Evolutionary conservation across 805 yeast species (phyloP).

Genomic region (Zygoascus bituminiphila): DNA sequence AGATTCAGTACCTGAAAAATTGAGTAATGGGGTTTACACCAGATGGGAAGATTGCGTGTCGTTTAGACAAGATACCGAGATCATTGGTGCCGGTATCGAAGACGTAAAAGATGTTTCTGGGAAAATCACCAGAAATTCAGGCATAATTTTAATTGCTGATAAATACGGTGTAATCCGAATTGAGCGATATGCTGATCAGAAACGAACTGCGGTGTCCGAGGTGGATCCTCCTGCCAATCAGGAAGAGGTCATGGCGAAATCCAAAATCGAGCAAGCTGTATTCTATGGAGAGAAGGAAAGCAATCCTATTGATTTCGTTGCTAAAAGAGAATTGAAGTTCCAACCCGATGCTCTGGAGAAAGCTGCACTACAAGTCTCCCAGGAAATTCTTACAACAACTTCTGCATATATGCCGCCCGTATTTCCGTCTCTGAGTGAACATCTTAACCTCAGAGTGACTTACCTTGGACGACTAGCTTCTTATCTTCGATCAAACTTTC

Average conservation of each 20-base stretch:
- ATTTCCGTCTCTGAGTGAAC: constrained; percentile 42
- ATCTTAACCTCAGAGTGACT: constrained; percentile 42
- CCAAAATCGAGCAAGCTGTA: constrained; percentile 79
- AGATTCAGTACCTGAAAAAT: constrained; percentile 42
- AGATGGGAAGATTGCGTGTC: constrained; percentile 77
- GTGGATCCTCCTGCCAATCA: neutral
- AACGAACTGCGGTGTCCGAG: neutral
- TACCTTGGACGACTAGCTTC: constrained; percentile 38
- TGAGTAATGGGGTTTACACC: constrained; percentile 29
- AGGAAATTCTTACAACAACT: constrained; percentile 49
- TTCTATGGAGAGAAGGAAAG: constrained; percentile 38
- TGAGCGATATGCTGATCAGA: constrained; percentile 35
- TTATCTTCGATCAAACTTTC: constrained; percentile 41
- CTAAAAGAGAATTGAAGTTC: constrained; percentile 35
- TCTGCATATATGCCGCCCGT: constrained; percentile 51
- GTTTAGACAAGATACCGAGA: constrained; percentile 43
- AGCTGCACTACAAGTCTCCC: constrained; percentile 44
- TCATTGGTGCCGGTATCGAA: constrained; percentile 57
- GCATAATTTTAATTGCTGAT: constrained; percentile 42
- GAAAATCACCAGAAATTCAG: constrained; percentile 31
- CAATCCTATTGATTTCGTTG: constrained; percentile 41
- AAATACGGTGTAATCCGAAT: constrained; percentile 56
- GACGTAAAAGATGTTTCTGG: constrained; percentile 24
- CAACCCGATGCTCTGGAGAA: constrained; percentile 38
- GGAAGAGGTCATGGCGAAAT: constrained; percentile 41